Evolutionary conservation across 331 rosid genomes (phyloP).

Genomic region (Pyracantha coccinea): DNA sequence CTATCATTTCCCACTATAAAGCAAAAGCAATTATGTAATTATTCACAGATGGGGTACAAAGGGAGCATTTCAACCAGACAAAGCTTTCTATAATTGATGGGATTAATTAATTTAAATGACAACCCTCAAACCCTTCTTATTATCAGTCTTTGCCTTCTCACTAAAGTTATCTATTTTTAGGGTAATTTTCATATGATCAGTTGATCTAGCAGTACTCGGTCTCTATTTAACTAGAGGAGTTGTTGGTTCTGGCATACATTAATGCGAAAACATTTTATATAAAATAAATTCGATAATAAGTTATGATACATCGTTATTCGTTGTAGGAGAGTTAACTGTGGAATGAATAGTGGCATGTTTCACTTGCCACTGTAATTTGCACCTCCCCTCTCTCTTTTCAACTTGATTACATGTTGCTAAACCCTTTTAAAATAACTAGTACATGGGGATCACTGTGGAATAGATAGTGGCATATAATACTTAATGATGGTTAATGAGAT

Average conservation of each 20-base stretch:
- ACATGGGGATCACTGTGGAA: constrained; percentile 12
- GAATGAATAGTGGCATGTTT: no score
- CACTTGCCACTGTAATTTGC: constrained; percentile 3
- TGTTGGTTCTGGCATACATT: no score
- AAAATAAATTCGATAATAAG: no score
- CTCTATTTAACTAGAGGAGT: no score
- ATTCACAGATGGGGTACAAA: constrained; percentile 54
- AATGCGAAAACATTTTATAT: no score
- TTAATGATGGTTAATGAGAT: constrained; percentile 39
- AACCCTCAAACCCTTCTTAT: constrained; percentile 24
- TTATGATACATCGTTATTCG: no score
- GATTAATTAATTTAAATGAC: constrained; percentile 13
- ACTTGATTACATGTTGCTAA: constrained; percentile 9
- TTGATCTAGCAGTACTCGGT: no score
- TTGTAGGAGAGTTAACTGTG: no score
- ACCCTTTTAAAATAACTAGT: constrained; percentile 12
- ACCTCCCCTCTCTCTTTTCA: background rate
- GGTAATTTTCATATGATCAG: no score
- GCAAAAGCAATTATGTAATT: constrained; percentile 76
- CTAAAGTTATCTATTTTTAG: constrained; percentile 10
- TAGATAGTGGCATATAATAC: background rate
- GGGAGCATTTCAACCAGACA: constrained; percentile 67
- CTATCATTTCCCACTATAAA: constrained; percentile 74
- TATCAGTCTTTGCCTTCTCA: constrained; percentile 26
- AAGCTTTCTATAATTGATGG: constrained; percentile 49